These are phyloP conservation scores for Solanum chacoense DNA, from an alignment of 305 asterid species.

Conservation along the genomic window DNA sequence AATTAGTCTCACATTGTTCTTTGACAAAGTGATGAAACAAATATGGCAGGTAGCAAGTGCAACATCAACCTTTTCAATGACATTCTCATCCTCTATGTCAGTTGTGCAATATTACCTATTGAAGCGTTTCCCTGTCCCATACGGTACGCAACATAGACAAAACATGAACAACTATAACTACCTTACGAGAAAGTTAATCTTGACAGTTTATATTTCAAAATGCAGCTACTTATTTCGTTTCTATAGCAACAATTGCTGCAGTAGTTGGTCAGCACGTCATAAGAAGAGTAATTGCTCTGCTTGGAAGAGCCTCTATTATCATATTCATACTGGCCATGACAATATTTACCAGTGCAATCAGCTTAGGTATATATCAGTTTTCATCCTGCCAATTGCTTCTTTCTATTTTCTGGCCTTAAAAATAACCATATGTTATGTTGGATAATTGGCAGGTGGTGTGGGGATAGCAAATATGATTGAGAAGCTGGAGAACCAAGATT, in stretches of 20 bases:
- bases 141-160: slow-evolving; percentile 8
- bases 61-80: slow-evolving; percentile 31
- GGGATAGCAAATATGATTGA: slow-evolving; percentile 22
- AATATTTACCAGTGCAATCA: slow-evolving; percentile 26
- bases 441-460: slow-evolving; percentile 21
- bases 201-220: background rate
- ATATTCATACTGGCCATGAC: slow-evolving; percentile 24
- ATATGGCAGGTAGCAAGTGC: slow-evolving; percentile 28
- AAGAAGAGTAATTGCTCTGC: slow-evolving; percentile 17
- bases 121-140: slow-evolving; percentile 29
- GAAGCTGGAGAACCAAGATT: slow-evolving; percentile 26
- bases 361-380: slow-evolving; percentile 12
- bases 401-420: background rate
- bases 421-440: background rate
- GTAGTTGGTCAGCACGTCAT: slow-evolving; percentile 24
- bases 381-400: background rate
- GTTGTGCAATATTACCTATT: slow-evolving; percentile 26
- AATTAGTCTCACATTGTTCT: background rate
- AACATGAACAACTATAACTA: background rate
- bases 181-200: background rate
- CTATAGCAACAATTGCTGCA: slow-evolving; percentile 27
- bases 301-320: slow-evolving; percentile 30
- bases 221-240: slow-evolving; percentile 22
- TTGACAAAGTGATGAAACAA: background rate
- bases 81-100: slow-evolving; percentile 29